Base-by-base conservation (phyloP, 2,329 filamentous ascomycete genomes). In the Capronia epimyces region DNA sequence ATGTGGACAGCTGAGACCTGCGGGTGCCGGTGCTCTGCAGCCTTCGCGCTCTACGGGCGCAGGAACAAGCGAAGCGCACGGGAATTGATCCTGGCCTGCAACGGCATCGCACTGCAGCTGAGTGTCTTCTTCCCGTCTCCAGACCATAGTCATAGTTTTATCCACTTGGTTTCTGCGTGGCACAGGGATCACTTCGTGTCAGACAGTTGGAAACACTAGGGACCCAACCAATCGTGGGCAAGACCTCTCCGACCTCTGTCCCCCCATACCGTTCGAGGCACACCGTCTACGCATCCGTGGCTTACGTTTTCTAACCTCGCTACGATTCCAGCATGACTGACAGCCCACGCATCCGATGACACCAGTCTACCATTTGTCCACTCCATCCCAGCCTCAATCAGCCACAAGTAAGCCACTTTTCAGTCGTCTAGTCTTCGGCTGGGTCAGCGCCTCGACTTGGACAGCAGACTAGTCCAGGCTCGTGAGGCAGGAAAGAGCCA, bases 101-200 rank as follows among this genome's bases (percentile, higher is more conserved):
- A 42, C 27, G 50, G 31, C 42, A 24, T 29, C 42, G 18, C 43
- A 12, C 29, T 49, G 27, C 40, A 40, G 44, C 49, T 41, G 40
- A 55, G 41, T 27, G 15, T 44, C 48, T 47, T 43, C 21, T 31
- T 9, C 29, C 36, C 12, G 27, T 37, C 20, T 31, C 25, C 13
- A 40, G 44, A 20, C 37, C 43, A 29, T 29, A 32, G 10, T 32
- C 43, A 43, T 56, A 56, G 51, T 56, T 53, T 46, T 45, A 57
- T 54, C 45, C 45, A 50, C 55, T 27, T 53, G 45, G 50, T 45
- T 53, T 53, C 50, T 53, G 50, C 45, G 45, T 29, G 31, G 22
- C 39, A 24, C 39, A 42, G 22, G 39, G 20, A 25, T 42, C 20
- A 25, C 7, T 37, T 37, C 16, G 34, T 37, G 34, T 37, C 34